Evolutionary conservation across 768 basidiomycete genomes (phyloP).

Genomic region (Lactifluus piperatus): DNA sequence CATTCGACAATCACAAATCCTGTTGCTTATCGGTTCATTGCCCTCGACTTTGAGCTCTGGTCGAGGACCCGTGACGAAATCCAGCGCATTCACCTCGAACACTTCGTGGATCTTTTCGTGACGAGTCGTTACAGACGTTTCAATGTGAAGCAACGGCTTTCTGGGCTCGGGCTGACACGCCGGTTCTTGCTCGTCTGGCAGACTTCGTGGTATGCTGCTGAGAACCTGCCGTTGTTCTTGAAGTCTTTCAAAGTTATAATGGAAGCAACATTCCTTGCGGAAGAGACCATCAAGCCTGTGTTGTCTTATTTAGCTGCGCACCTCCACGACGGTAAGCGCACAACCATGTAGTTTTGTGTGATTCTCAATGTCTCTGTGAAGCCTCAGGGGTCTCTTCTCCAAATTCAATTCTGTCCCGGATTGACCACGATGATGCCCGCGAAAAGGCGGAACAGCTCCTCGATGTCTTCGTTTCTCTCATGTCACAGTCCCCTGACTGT

Average conservation of each 20-base stretch:
- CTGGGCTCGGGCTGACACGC: slow-evolving; percentile 61
- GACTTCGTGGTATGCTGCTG: slow-evolving; percentile 62
- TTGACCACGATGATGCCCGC: slow-evolving; percentile 40
- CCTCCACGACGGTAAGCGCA: slow-evolving; percentile 50
- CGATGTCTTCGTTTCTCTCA: slow-evolving; percentile 50
- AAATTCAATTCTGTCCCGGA: slow-evolving; percentile 44
- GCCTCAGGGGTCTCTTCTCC: slow-evolving; percentile 35
- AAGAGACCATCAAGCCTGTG: slow-evolving; percentile 75
- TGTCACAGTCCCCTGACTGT: slow-evolving; percentile 42
- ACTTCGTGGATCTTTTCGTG: slow-evolving; percentile 67
- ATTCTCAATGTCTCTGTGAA: neutral
- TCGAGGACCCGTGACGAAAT: slow-evolving; percentile 59
- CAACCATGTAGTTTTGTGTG: neutral
- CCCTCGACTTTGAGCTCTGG: slow-evolving; percentile 90
- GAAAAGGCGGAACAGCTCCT: slow-evolving; percentile 66
- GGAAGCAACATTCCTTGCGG: slow-evolving; percentile 58
- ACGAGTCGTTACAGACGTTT: slow-evolving; percentile 68
- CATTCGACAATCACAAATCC: slow-evolving; percentile 77
- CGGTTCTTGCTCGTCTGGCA: slow-evolving; percentile 78
- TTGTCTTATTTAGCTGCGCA: slow-evolving; percentile 82
- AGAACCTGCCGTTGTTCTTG: slow-evolving; percentile 40
- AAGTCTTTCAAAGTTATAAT: slow-evolving; percentile 54
- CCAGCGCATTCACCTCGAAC: slow-evolving; percentile 71
- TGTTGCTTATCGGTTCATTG: slow-evolving; percentile 73
- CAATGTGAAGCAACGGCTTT: slow-evolving; percentile 65